Percentiles rank a stretch among this genome's conserved stretches.
phyloP scores from a whole-genome alignment of 306 rosid species.

The Parietaria judaica region DNA sequence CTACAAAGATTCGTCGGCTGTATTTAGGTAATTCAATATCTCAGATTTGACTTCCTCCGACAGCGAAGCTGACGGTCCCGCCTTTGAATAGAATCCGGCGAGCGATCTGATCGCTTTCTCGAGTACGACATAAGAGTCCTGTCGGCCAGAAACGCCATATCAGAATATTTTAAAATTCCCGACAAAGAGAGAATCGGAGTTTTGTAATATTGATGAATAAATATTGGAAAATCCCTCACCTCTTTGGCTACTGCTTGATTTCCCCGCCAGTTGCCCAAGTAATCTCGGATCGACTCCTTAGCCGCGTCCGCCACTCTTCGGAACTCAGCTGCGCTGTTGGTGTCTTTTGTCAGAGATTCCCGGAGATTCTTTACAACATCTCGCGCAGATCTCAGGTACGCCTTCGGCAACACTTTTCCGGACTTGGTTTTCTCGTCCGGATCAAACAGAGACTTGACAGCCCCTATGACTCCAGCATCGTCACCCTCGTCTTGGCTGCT shows the following conservation, averaged over 20 bases:
- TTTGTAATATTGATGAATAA: too few species aligned
- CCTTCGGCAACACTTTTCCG: slow-evolving; percentile 81
- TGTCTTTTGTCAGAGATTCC: slow-evolving; percentile 59
- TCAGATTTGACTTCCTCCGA: slow-evolving; percentile 62
- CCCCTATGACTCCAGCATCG: slow-evolving; percentile 42
- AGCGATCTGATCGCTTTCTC: slow-evolving; percentile 81
- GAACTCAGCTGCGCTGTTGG: slow-evolving; percentile 56
- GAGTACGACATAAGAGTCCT: slow-evolving; percentile 69
- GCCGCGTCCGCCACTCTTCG: slow-evolving; percentile 93
- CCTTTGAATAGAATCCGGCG: slow-evolving; percentile 74
- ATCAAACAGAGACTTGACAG: slow-evolving; percentile 57
- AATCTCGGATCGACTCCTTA: slow-evolving; percentile 79
- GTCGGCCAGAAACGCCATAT: slow-evolving; percentile 1
- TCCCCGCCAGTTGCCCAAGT: slow-evolving; percentile 78
- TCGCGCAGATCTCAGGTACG: slow-evolving; percentile 70
- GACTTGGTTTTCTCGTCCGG: slow-evolving; percentile 61
- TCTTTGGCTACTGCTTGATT: slow-evolving; percentile 49
- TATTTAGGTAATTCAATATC: slow-evolving; percentile 52
- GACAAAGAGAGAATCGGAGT: background rate
- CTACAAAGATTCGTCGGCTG: slow-evolving; percentile 60
- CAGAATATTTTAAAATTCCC: background rate
- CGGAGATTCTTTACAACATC: slow-evolving; percentile 80
- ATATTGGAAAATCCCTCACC: slow-evolving; percentile 25
- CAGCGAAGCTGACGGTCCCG: slow-evolving; percentile 82
- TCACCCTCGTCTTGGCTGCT: slow-evolving; percentile 33